Percentiles rank a stretch among this genome's conserved stretches.
phyloP scores from a whole-genome alignment of 2,329 filamentous ascomycete genomes.

The Hortaea werneckii region DNA sequence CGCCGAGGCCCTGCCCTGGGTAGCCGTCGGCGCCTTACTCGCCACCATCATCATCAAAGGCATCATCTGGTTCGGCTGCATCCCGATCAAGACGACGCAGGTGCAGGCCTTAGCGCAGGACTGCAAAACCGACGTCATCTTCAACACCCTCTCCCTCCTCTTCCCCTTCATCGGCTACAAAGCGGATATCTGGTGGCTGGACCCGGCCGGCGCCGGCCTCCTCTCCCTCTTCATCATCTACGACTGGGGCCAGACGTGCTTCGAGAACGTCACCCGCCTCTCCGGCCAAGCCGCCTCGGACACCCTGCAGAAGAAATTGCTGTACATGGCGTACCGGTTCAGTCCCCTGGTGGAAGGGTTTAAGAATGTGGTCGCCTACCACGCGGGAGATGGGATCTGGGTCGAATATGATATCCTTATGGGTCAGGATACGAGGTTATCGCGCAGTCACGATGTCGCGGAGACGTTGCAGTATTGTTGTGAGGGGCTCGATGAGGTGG shows the following conservation, averaged over 20 bases:
- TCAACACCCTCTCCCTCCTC: slow-evolving; percentile 53
- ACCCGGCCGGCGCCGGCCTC: slow-evolving; percentile 51
- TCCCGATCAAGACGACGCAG: slow-evolving; percentile 51
- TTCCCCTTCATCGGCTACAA: slow-evolving; percentile 53
- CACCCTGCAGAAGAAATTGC: slow-evolving; percentile 45
- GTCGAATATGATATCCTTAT: slow-evolving; percentile 53
- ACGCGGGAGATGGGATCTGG: slow-evolving; percentile 53
- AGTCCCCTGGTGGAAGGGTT: slow-evolving; percentile 26
- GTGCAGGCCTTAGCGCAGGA: slow-evolving; percentile 55
- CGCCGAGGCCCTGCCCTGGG: slow-evolving; percentile 40
- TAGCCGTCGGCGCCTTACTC: slow-evolving; percentile 48
- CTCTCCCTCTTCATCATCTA: slow-evolving; percentile 59
- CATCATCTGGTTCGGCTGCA: slow-evolving; percentile 50
- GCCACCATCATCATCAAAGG: slow-evolving; percentile 51
- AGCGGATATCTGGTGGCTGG: slow-evolving; percentile 56
- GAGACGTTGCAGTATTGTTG: slow-evolving; percentile 55
- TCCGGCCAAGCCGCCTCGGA: slow-evolving; percentile 48
- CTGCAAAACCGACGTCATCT: slow-evolving; percentile 54
- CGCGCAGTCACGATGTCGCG: slow-evolving; percentile 48
- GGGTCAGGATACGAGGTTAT: slow-evolving; percentile 42
- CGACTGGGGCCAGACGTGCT: slow-evolving; percentile 55
- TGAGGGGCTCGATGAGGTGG: slow-evolving; percentile 45
- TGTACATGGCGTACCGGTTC: slow-evolving; percentile 46
- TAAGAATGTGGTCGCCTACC: slow-evolving; percentile 42
- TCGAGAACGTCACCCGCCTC: slow-evolving; percentile 49